Evolutionary conservation across 768 basidiomycete species (phyloP).

Genomic region (Mycena sanguinolenta): DNA sequence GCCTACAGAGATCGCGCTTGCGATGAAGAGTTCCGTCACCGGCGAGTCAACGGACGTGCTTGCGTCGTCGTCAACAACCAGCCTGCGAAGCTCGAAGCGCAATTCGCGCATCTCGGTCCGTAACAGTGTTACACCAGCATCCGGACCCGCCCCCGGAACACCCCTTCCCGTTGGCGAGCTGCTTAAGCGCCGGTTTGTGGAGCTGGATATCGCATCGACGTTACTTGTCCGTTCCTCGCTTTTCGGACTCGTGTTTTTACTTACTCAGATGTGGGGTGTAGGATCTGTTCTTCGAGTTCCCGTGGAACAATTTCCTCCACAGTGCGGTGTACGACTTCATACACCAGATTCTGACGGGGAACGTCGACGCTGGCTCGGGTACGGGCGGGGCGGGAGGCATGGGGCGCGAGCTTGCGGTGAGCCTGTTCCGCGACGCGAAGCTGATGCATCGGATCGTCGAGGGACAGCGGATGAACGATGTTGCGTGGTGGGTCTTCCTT

Average conservation of each 20-base stretch:
- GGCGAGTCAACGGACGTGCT: constrained; percentile 41
- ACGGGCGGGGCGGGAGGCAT: neutral
- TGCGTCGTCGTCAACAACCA: constrained; percentile 36
- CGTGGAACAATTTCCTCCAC: constrained; percentile 98
- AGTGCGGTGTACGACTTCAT: constrained; percentile 96
- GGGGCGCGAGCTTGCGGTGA: constrained; percentile 86
- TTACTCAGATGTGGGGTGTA: constrained; percentile 44
- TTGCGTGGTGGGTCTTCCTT: constrained; percentile 67
- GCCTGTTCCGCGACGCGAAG: constrained; percentile 88
- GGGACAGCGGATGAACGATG: constrained; percentile 85
- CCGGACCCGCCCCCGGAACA: constrained; percentile 44
- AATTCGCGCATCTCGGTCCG: constrained; percentile 59
- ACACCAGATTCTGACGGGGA: constrained; percentile 94
- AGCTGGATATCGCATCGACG: constrained; percentile 78
- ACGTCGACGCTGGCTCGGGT: constrained; percentile 75
- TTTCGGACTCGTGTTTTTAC: constrained; percentile 2
- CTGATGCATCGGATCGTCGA: constrained; percentile 90
- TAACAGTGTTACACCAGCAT: neutral
- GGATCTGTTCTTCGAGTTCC: constrained; percentile 96
- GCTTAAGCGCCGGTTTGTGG: constrained; percentile 83
- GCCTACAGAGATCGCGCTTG: constrained; percentile 44
- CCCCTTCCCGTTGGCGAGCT: constrained; percentile 77
- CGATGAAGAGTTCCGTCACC: constrained; percentile 32
- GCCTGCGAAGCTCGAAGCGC: constrained; percentile 63
- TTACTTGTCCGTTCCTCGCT: constrained; percentile 73